A percentile compares a stretch with the other conserved stretches of the same genome.
Evolutionary conservation across 148 eudicot species (phyloP).

Genomic region (Rhododendron simsii): DNA sequence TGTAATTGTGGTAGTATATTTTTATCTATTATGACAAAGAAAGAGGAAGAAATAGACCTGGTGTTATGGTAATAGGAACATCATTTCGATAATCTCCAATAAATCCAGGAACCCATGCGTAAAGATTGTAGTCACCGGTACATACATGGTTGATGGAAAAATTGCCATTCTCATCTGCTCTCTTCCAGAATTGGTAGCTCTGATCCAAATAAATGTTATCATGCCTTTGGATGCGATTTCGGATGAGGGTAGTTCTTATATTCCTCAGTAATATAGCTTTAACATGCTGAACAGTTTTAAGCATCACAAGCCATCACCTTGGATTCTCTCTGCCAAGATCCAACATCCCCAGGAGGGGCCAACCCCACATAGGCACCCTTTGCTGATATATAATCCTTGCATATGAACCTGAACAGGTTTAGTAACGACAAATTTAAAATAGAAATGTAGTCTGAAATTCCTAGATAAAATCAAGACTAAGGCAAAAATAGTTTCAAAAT

Average conservation of each 20-base stretch:
- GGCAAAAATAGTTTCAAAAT: not conserved
- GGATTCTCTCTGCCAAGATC: conserved; percentile 94
- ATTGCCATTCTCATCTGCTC: conserved; percentile 50
- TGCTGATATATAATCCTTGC: conserved; percentile 44
- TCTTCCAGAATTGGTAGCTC: conserved; percentile 90
- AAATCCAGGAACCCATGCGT: conserved; percentile 75
- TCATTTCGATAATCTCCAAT: conserved; percentile 65
- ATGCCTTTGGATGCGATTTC: not conserved
- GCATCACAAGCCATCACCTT: conserved; percentile 43
- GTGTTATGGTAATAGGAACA: conserved; percentile 35
- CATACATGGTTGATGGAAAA: conserved; percentile 51
- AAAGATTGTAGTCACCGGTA: conserved; percentile 62
- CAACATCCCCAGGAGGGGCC: conserved; percentile 75
- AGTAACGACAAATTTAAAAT: not conserved
- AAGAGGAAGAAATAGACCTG: conserved; percentile 37
- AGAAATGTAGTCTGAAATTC: not conserved
- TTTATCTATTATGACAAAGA: not conserved
- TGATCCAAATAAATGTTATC: conserved; percentile 12
- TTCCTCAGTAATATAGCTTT: not conserved
- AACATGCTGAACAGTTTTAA: not conserved
- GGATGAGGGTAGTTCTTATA: not conserved
- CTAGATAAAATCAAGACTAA: not conserved
- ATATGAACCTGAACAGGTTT: conserved; percentile 32
- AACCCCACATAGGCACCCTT: conserved; percentile 71
- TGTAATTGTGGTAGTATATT: not conserved